Percentiles rank a stretch among this genome's conserved stretches.
These are phyloP conservation scores for Melocanna baccifera DNA, from an alignment of 176 grass and related monocot species.

Conservation along the genomic window DNA sequence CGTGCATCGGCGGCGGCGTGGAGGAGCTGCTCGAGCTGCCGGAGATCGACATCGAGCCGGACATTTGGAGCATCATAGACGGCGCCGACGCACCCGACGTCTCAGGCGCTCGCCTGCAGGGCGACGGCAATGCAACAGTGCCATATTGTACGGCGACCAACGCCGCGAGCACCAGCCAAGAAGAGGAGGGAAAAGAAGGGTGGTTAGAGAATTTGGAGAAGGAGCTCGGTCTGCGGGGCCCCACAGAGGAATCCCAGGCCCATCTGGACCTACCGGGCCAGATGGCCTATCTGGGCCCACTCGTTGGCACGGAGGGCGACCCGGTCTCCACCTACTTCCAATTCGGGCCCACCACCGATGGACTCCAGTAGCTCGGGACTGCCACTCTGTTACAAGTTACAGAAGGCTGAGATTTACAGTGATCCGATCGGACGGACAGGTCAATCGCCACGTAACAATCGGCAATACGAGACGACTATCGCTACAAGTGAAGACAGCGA, in stretches of 20 bases:
- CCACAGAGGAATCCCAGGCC: conserved; percentile 23
- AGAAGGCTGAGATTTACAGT: not conserved
- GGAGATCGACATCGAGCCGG: conserved; percentile 48
- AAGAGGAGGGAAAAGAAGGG: conserved; percentile 29
- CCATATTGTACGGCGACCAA: conserved; percentile 8
- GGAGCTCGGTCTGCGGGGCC: conserved; percentile 61
- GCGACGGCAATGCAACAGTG: conserved; percentile 12
- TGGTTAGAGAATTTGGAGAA: conserved; percentile 74
- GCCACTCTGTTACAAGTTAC: not conserved
- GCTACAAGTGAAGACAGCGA: not conserved
- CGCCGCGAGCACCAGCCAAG: not conserved
- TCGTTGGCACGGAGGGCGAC: not conserved
- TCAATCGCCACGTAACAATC: not conserved
- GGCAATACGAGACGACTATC: not conserved
- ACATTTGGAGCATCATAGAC: conserved; percentile 68
- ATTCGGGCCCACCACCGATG: not conserved
- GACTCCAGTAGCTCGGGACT: not conserved
- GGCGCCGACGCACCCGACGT: not conserved
- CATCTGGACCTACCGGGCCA: conserved; percentile 1
- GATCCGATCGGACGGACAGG: conserved; percentile 16
- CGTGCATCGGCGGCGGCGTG: not conserved
- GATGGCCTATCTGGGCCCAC: not conserved
- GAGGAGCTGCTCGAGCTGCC: conserved; percentile 50
- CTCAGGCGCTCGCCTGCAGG: not conserved
- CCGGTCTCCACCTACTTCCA: conserved; percentile 29